phyloP scores from a whole-genome alignment of 192 early-diverging fungal species.

The Rhizoclosmatium sp. region DNA sequence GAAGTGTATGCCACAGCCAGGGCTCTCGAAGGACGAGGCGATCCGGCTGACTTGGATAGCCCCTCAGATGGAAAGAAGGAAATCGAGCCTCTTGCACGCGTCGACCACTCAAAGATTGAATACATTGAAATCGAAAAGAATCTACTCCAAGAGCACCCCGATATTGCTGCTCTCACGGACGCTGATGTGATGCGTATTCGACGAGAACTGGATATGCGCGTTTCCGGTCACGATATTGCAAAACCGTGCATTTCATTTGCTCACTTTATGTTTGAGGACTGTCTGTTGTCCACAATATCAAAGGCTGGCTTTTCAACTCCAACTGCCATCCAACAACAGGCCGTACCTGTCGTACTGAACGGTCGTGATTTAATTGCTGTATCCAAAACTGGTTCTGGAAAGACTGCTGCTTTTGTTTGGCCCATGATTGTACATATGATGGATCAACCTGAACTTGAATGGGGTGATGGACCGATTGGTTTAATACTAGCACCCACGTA shows the following conservation, averaged over 20 bases:
- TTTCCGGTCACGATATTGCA: conserved; percentile 67
- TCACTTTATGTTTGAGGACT: conserved; percentile 83
- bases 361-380: conserved; percentile 87
- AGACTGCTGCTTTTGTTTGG: conserved; percentile 80
- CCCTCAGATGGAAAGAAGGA: conserved; percentile 61
- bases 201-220: conserved; percentile 67
- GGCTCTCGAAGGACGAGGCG: conserved; percentile 50
- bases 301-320: conserved; percentile 75
- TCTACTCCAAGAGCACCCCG: conserved; percentile 81
- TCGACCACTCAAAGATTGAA: conserved; percentile 72
- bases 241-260: conserved; percentile 86
- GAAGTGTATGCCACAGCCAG: conserved; percentile 84
- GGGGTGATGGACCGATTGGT: conserved; percentile 84
- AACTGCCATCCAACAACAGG: conserved; percentile 80
- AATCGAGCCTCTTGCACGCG: conserved; percentile 68
- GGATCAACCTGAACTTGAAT: conserved; percentile 78
- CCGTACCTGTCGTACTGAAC: conserved; percentile 76
- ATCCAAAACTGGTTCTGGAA: conserved; percentile 86
- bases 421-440: conserved; percentile 88
- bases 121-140: conserved; percentile 78
- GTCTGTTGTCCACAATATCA: conserved; percentile 66
- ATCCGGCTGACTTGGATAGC: conserved; percentile 21
- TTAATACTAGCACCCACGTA: conserved; percentile 77
- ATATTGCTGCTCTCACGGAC: conserved; percentile 69
- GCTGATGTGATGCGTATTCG: conserved; percentile 66